Base-by-base conservation (phyloP, 2,329 filamentous ascomycete genomes). In the Thielaviopsis cerberus region DNA sequence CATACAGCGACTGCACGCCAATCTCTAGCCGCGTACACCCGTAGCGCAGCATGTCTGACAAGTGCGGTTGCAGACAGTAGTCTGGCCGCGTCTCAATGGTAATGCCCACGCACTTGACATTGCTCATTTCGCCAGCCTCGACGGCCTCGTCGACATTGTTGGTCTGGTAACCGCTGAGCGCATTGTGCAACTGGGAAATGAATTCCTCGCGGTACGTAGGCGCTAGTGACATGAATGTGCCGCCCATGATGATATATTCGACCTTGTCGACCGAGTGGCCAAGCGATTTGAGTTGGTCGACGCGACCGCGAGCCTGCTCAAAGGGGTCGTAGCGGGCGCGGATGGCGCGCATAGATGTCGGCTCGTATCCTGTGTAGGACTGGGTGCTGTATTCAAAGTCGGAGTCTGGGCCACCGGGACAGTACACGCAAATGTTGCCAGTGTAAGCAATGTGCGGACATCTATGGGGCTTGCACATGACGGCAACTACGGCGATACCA, bases 381-480 rank as follows among this genome's bases (percentile, higher is more conserved):
- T 98, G 92, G 8, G 92, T 98, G 66, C 90, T 96, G 72, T 98
- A 98, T 71, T 98, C 92, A 66, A 98, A 98, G 68, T 98, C 94
- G 54, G 90, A 96, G 68, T 98, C 92, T 8, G 94, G 94, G 1
- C 92, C 92, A 64, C 92, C 92, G 10, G 92, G 92, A 67, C 92
- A 98, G 73, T 98, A 98, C 61, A 98, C 92, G 70, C 92, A 98
- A 62, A 98, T 97, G 68, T 98, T 98, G 62, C 92, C 92, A 0
- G 92, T 98, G 70, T 96, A 98, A 11, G 92, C 88, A 65, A 98
- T 98, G 68, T 98, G 92, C 20, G 92, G 92, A 67, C 92, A 98
- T 68, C 92, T 79, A 69, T 98, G 92, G 24, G 92, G 92, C 71
- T 98, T 98, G 78, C 92, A 97, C 92, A 98, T 98, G 64, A 98